Evolutionary conservation across 164 flowering plant species (phyloP), one percentile per base, ranked within the genome.

Genomic region (Vitis amurensis): DNA sequence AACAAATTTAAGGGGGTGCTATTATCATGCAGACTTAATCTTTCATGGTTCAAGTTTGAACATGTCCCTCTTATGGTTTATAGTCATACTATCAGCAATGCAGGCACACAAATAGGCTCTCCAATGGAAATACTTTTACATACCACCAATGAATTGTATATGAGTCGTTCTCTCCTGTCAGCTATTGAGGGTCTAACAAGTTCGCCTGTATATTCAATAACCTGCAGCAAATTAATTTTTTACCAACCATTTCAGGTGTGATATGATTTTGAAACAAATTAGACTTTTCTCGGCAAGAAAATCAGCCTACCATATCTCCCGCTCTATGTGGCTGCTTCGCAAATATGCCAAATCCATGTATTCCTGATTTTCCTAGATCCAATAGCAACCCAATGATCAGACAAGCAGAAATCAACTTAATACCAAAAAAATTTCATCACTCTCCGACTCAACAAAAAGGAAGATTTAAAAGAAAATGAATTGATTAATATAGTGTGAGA

Each of bases 71-170:
- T 29, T 7, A 31, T n/a, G 4, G 2, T 9, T 8, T 10, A 31
- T 31, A 61, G 53, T 29, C 12, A 12, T 8, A 69, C 44, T n/a
- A 29, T 14, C 3, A 37, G 27, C 37, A 74, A 37, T 61, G 19
- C 50, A 15, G 44, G 44, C 10, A 14, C 16, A 52, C 65, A 61
- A n/a, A 51, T 56, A 44, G 48, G 57, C 55, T 64, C 11, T 49
- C 3, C 55, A 57, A 50, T 29, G 51, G 51, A 11, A 76, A 68
- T 31, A 52, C 23, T 61, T 53, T 0, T 53, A 68, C 97, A 77
- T 81, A 96, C 99, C 97, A 96, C 99, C 71, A 96, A 84, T 13
- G 95, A 91, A 76, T 96, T 92, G 84, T 96, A 96, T 72, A 93
- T 87, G 61, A 88, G 71, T 63, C 77, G 92, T 67, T 96, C 99